Percentiles rank a stretch among this genome's conserved stretches.
Evolutionary conservation across 2,329 filamentous ascomycete species (phyloP).

Genomic region (Cladophialophora exuberans): DNA sequence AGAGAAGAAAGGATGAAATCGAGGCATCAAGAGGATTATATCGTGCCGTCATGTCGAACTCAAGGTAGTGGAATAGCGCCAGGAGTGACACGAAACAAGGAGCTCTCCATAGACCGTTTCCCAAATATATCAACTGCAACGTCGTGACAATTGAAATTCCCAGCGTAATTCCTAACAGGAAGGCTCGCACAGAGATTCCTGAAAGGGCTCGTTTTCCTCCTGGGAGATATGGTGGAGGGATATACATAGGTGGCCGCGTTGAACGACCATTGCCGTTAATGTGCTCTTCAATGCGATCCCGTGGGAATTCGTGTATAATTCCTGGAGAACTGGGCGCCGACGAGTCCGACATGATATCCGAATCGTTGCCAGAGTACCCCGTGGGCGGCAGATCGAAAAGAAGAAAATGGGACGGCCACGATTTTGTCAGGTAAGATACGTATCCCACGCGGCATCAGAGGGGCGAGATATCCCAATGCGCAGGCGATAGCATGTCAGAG

Average conservation of each 20-base stretch:
- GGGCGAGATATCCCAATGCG: background rate
- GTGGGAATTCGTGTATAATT: slow-evolving; percentile 28
- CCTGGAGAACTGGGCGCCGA: slow-evolving; percentile 23
- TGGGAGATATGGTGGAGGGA: slow-evolving; percentile 29
- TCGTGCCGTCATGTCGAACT: slow-evolving; percentile 86
- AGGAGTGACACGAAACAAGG: slow-evolving; percentile 62
- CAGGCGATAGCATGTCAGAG: background rate
- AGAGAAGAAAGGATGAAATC: slow-evolving; percentile 78
- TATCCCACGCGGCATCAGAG: background rate
- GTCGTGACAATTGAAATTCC: slow-evolving; percentile 40
- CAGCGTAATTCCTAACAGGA: slow-evolving; percentile 47
- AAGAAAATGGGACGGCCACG: background rate
- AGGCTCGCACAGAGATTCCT: slow-evolving; percentile 50
- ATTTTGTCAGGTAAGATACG: background rate
- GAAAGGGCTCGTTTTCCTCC: slow-evolving; percentile 46
- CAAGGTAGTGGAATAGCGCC: slow-evolving; percentile 88
- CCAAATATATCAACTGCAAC: slow-evolving; percentile 34
- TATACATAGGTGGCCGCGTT: slow-evolving; percentile 16
- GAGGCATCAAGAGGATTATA: slow-evolving; percentile 77
- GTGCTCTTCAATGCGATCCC: slow-evolving; percentile 14
- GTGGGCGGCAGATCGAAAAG: background rate
- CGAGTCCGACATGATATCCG: slow-evolving; percentile 22
- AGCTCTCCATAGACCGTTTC: slow-evolving; percentile 56
- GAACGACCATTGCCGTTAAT: slow-evolving; percentile 17
- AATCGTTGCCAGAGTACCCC: background rate